Percentiles rank a stretch among this genome's conserved stretches.
Evolutionary conservation across 1,284 basidiomycete genomes (phyloP).

Genomic region (Pseudomicrostroma phylloplanum): DNA sequence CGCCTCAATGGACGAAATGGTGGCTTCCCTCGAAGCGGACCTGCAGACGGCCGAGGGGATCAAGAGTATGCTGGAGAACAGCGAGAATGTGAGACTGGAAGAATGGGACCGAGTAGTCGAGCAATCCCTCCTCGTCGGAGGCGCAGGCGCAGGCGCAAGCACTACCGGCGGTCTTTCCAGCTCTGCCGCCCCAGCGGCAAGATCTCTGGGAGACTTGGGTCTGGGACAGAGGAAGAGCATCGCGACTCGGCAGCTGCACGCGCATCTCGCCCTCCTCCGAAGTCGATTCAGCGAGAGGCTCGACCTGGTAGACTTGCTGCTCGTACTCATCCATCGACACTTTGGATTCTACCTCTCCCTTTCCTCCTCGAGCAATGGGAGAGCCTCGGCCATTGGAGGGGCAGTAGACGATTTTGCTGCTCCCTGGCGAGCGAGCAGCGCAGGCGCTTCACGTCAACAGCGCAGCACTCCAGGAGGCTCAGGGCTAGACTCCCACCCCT

Average conservation of each 20-base stretch:
- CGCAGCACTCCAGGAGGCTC: not conserved
- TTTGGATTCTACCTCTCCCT: constrained; percentile 57
- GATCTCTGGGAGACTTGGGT: constrained; percentile 55
- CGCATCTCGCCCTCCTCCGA: constrained; percentile 29
- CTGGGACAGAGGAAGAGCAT: constrained; percentile 54
- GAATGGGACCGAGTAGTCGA: constrained; percentile 56
- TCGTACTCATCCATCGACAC: constrained; percentile 80
- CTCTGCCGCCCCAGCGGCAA: no score
- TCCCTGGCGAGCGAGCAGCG: constrained; percentile 14
- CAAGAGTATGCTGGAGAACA: constrained; percentile 65
- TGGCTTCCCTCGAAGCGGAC: constrained; percentile 59
- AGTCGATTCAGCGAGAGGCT: constrained; percentile 17
- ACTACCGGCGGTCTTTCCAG: no score
- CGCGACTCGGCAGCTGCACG: constrained; percentile 14
- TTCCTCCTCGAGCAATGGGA: not conserved
- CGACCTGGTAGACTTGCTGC: constrained; percentile 74
- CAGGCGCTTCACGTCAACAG: constrained; percentile 5
- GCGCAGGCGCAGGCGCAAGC: constrained; percentile 56
- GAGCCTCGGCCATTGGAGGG: constrained; percentile 22
- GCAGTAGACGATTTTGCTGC: constrained; percentile 13
- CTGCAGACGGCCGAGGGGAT: constrained; percentile 66
- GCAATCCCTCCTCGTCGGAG: constrained; percentile 47
- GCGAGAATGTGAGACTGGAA: constrained; percentile 64
- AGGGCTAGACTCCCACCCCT: not conserved
- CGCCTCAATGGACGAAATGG: constrained; percentile 61